Evolutionary conservation across 306 rosid species (phyloP).

Genomic region (Hippophae gyantsensis): DNA sequence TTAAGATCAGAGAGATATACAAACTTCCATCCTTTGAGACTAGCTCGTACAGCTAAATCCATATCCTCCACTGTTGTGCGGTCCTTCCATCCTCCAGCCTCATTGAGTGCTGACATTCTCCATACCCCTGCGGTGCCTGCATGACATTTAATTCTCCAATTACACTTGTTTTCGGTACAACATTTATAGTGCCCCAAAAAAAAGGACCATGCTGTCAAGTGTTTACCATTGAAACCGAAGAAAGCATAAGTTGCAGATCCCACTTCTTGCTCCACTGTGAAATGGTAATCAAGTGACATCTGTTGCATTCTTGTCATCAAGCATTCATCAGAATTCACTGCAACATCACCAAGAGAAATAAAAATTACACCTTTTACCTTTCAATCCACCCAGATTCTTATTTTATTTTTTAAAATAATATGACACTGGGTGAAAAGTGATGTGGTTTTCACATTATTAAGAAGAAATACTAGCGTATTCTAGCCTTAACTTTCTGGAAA

Average conservation of each 20-base stretch:
- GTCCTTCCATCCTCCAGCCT: conserved; percentile 96
- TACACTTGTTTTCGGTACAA: too few relatives aligned
- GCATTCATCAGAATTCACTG: conserved; percentile 65
- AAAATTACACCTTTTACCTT: neutral
- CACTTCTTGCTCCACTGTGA: conserved; percentile 36
- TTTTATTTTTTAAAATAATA: too few relatives aligned
- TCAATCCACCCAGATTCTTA: too few relatives aligned
- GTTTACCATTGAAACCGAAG: conserved; percentile 34
- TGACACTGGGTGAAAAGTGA: too few relatives aligned
- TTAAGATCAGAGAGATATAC: conserved; percentile 51
- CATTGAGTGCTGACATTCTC: conserved; percentile 78
- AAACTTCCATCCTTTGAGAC: conserved; percentile 82
- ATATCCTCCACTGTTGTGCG: conserved; percentile 95
- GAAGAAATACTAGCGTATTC: too few relatives aligned
- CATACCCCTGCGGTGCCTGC: conserved; percentile 96
- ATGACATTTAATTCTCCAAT: neutral
- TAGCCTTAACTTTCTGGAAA: too few relatives aligned
- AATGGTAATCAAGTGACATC: conserved; percentile 36
- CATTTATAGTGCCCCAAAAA: too few relatives aligned
- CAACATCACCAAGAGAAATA: conserved; percentile 1
- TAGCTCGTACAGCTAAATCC: conserved; percentile 89
- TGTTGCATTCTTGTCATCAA: conserved; percentile 36
- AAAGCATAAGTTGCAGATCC: conserved; percentile 29
- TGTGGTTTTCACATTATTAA: too few relatives aligned
- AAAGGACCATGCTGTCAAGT: too few relatives aligned